A percentile compares a stretch with the other conserved stretches of the same genome.
These are phyloP conservation scores for Amaranthus tricolor DNA, from an alignment of 179 eudicot genomes.

Conservation along the genomic window DNA sequence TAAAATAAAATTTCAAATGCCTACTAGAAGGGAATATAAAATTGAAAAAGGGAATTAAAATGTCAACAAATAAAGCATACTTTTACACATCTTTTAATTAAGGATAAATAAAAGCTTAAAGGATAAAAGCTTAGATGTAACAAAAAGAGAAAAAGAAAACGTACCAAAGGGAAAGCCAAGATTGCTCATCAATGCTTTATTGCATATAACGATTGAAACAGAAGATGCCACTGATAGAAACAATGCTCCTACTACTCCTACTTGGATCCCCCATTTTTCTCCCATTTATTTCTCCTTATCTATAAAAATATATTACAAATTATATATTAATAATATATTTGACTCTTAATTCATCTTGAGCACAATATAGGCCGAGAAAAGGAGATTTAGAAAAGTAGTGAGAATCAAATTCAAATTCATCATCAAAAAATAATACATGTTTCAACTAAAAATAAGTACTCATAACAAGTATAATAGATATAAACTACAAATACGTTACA, in stretches of 20 bases:
- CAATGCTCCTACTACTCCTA: slow-evolving; percentile 80
- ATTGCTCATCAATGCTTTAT: slow-evolving; percentile 85
- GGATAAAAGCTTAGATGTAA: background rate
- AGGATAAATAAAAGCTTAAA: no score
- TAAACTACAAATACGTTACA: no score
- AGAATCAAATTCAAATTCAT: no score
- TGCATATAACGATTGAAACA: slow-evolving; percentile 86
- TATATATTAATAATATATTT: no score
- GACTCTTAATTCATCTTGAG: no score
- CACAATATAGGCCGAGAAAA: no score
- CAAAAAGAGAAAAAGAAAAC: slow-evolving; percentile 10
- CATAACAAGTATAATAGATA: no score
- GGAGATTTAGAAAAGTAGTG: no score
- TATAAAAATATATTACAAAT: background rate
- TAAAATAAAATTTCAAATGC: no score
- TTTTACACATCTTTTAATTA: no score
- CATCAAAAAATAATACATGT: no score
- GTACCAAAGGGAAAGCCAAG: slow-evolving; percentile 87
- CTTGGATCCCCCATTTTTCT: slow-evolving; percentile 58
- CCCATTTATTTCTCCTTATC: slow-evolving; percentile 38
- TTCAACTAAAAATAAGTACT: no score
- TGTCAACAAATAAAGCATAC: slow-evolving; percentile 3
- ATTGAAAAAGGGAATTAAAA: background rate
- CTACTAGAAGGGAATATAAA: background rate
- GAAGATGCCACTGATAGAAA: slow-evolving; percentile 91